Evolutionary conservation across 176 grass and related monocot genomes (phyloP), one percentile per base, ranked within the genome.

Genomic region (Poa pratensis): DNA sequence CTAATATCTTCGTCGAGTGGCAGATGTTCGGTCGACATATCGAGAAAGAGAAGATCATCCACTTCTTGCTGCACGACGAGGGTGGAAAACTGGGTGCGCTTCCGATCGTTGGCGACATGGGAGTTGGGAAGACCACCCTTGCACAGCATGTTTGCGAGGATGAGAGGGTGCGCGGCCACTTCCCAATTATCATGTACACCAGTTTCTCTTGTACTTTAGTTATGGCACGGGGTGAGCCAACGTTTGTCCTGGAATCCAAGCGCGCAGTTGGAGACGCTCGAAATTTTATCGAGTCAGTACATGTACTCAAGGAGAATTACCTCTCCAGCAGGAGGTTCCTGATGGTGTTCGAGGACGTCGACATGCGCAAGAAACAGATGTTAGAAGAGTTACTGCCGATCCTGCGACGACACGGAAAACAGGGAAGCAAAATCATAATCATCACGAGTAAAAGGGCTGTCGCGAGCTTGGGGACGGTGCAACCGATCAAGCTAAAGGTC

Each of bases 21-120:
- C 79, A 82, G 73, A 88, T 88, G 86, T 88, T 88, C 6, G 80
- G 80, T 1, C 37, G 86, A 7, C 73, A 88, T 16, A 80, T 83
- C 2, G 80, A 88, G 54, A 83, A 77, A 6, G 9, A 88, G 86
- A 77, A n/a, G 63, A 83, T 78, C 62, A 39, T 88, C 62, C 77
- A 77, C n/a, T 88, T 88, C 40, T 43, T 88, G 3, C 20, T 88
- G 9, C 39, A 83, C 5, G 10, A 87, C 0, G 27, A 16, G 1
- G 20, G 0, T 9, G 34, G 3, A n/a, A 58, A 13, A 5, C 57
- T 4, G 13, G 8, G 7, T 4, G 67, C 48, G 24, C 80, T 88
- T 7, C 63, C 63, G 0, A 61, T 88, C 6, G 27, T 88, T 7
- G 69, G 69, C 2, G 12, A 1, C 69, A 46, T 15, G n/a, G 69